Base-by-base conservation (phyloP, 164 flowering plant genomes). In the Magnolia officinalis region DNA sequence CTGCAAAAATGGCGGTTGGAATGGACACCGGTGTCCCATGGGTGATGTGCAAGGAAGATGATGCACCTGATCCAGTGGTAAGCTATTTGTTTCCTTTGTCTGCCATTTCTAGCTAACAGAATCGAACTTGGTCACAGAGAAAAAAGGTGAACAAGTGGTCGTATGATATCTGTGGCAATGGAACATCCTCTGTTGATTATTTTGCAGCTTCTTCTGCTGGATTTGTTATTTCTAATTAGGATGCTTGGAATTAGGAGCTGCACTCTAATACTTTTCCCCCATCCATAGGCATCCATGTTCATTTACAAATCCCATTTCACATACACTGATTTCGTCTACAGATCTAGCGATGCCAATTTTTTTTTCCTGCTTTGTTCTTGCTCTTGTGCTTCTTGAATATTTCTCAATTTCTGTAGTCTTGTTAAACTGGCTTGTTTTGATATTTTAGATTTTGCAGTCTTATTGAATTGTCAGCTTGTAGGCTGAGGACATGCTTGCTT, bases 1-100 rank as follows among this genome's bases (percentile, higher is more conserved):
- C 95, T 31, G 95, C 91, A 69, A 82, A 83, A 67, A 88, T 91
- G 95, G 95, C 91, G 1, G 87, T 86, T 52, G 86, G 79, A 58
- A 55, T 88, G 71, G 82, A 80, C 59, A 89, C 92, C 31, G 91
- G 90, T 63, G 95, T 91, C 73, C 95, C 93, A 19, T 91, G 93
- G 95, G 84, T 89, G 82, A 91, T 91, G 95, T 89, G 95, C 87
- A 91, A 89, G 80, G 86, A 91, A 81, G 90, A 88, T 75, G 89
- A 87, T 80, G 90, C 95, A 77, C 95, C 95, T 20, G 95, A 89
- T 77, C 95, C 95, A 10, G 80, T 91, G 80, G 95, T 91, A 67
- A 74, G 89, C 52, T 14, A 45, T 71, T 77, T 23, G 6, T 19
- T 9, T 61, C 14, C 9, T 70, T 59, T 20, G 20, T 70, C 31